Evolutionary conservation across 1,284 basidiomycete genomes (phyloP).

Genomic region (Irpex sp.): DNA sequence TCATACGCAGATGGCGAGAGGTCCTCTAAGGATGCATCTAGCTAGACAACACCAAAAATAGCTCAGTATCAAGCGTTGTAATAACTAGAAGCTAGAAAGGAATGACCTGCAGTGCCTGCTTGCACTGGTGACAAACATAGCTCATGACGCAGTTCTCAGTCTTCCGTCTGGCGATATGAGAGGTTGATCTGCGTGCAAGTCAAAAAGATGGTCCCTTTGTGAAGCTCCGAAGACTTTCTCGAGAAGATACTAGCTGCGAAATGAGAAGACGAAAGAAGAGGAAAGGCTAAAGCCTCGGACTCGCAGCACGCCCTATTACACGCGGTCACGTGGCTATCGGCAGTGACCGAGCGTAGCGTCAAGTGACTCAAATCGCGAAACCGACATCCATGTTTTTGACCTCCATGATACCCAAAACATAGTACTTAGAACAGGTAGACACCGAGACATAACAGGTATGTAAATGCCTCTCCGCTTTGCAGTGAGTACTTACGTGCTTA

Average conservation of each 20-base stretch:
- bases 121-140: slow-evolving; percentile 81
- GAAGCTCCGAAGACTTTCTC: neutral
- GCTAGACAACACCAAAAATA: slow-evolving; percentile 32
- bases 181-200: neutral
- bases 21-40: slow-evolving; percentile 83
- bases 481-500: no score
- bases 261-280: neutral
- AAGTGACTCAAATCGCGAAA: neutral
- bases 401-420: neutral
- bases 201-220: neutral
- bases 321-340: neutral
- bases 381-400: neutral
- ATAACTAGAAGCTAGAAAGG: slow-evolving; percentile 15
- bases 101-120: slow-evolving; percentile 76
- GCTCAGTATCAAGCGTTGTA: slow-evolving; percentile 1
- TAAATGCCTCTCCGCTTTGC: no score
- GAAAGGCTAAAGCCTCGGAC: neutral
- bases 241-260: neutral
- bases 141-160: slow-evolving; percentile 36
- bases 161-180: neutral
- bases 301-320: neutral
- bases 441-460: no score
- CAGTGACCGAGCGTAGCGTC: neutral
- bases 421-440: no score
- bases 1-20: slow-evolving; percentile 84